These are phyloP conservation scores for Ogataea sp. DNA, from an alignment of 805 yeast genomes.

Conservation along the genomic window DNA sequence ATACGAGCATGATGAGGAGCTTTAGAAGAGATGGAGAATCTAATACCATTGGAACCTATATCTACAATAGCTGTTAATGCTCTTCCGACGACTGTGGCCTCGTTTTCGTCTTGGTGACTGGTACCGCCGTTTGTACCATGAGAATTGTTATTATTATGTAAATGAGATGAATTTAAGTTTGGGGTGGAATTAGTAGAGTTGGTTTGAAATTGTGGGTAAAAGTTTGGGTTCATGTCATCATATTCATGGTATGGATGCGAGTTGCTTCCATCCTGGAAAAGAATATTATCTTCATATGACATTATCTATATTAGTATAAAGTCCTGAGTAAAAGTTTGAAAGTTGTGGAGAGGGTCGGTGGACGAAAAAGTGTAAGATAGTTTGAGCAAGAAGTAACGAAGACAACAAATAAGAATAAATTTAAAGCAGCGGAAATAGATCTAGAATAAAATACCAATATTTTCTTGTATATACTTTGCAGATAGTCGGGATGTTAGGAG, in stretches of 20 bases:
- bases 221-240: conserved; percentile 2
- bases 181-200: neutral
- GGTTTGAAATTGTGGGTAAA: neutral
- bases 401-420: too few species aligned
- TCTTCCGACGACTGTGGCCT: conserved; percentile 49
- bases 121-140: conserved; percentile 4
- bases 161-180: too few species aligned
- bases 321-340: too few species aligned
- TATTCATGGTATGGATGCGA: conserved; percentile 20
- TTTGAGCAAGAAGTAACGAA: too few species aligned
- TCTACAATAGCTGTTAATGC: conserved; percentile 62
- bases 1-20: conserved; percentile 66
- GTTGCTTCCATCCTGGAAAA: conserved; percentile 14
- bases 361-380: too few species aligned
- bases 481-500: too few species aligned
- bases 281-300: conserved; percentile 22
- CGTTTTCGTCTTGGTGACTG: conserved; percentile 25
- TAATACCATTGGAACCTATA: conserved; percentile 68
- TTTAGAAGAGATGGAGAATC: conserved; percentile 64
- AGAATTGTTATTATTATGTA: neutral
- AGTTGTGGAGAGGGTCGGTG: too few species aligned
- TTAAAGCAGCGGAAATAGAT: too few species aligned
- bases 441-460: too few species aligned
- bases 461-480: too few species aligned
- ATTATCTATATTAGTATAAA: too few species aligned